Evolutionary conservation across 106 monocot genomes (phyloP), one percentile per base, ranked within the genome.

Genomic region (Allium fistulosum): DNA sequence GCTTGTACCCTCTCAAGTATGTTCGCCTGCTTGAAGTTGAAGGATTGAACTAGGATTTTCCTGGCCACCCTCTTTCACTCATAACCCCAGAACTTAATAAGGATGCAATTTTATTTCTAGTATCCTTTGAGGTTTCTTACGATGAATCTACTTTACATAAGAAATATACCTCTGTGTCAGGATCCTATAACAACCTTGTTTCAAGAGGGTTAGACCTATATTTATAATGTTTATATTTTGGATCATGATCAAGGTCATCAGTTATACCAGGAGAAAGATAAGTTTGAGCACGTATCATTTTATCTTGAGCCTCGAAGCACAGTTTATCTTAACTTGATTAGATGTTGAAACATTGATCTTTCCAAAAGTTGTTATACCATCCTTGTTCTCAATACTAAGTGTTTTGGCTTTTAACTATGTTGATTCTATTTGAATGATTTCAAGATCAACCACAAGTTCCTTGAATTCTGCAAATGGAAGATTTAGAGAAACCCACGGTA

Each of bases 131-230:
- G n/a, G n/a, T n/a, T n/a, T n/a, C n/a, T n/a, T n/a, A n/a, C n/a
- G n/a, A n/a, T n/a, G n/a, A n/a, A n/a, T n/a, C n/a, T n/a, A n/a
- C n/a, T n/a, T n/a, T n/a, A n/a, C n/a, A n/a, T n/a, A n/a, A n/a
- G n/a, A n/a, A n/a, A n/a, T n/a, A n/a, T n/a, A n/a, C n/a, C n/a
- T n/a, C n/a, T n/a, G n/a, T n/a, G n/a, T n/a, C n/a, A n/a, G n/a
- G n/a, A n/a, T n/a, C n/a, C n/a, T n/a, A n/a, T n/a, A n/a, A n/a
- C n/a, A n/a, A n/a, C n/a, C n/a, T n/a, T n/a, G n/a, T n/a, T n/a
- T n/a, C n/a, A n/a, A n/a, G n/a, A n/a, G n/a, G n/a, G n/a, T n/a
- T 86, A 4, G 85, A 81, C 85, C 85, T 81, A 61, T 81, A 76
- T 66, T 82, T 86, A 59, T 79, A 79, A 17, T 82, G 78, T 17